phyloP scores from a whole-genome alignment of 371 early-diverging fungal genomes.

The Rhizopus stolonifer region DNA sequence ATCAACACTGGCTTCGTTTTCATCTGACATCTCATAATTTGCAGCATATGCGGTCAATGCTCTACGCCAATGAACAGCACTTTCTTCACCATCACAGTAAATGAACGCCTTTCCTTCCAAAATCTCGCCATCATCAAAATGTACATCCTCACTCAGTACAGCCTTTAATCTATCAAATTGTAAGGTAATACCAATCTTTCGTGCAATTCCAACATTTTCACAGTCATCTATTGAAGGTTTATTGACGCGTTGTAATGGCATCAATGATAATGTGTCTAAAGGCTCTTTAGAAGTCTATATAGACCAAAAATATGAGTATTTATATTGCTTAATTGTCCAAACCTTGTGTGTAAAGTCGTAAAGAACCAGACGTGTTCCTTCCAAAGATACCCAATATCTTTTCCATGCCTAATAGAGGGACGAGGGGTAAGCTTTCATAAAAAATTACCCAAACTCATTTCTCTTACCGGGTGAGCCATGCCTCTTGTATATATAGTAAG shows the following conservation, averaged over 20 bases:
- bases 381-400: slow-evolving; percentile 21
- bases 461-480: slow-evolving; percentile 21
- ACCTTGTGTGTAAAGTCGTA: slow-evolving; percentile 29
- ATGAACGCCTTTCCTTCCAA: slow-evolving; percentile 21
- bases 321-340: neutral
- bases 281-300: slow-evolving; percentile 18
- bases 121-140: slow-evolving; percentile 11
- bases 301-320: too few relatives aligned
- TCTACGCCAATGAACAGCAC: slow-evolving; percentile 20
- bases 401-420: slow-evolving; percentile 31
- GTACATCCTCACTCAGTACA: slow-evolving; percentile 11
- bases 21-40: neutral
- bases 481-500: slow-evolving; percentile 27
- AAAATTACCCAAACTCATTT: too few relatives aligned
- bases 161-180: slow-evolving; percentile 18
- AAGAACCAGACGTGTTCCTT: slow-evolving; percentile 11
- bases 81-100: slow-evolving; percentile 20
- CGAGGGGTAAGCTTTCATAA: neutral
- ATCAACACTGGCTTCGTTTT: slow-evolving; percentile 15
- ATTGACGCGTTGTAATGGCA: slow-evolving; percentile 10
- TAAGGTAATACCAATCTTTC: slow-evolving; percentile 21
- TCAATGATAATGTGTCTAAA: slow-evolving; percentile 8
- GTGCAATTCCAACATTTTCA: slow-evolving; percentile 23
- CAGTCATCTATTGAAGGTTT: slow-evolving; percentile 25
- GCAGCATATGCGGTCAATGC: slow-evolving; percentile 12